Evolutionary conservation across 1,284 basidiomycete species (phyloP), one percentile per base, ranked within the genome.

Genomic region (Athelia psychrophila): DNA sequence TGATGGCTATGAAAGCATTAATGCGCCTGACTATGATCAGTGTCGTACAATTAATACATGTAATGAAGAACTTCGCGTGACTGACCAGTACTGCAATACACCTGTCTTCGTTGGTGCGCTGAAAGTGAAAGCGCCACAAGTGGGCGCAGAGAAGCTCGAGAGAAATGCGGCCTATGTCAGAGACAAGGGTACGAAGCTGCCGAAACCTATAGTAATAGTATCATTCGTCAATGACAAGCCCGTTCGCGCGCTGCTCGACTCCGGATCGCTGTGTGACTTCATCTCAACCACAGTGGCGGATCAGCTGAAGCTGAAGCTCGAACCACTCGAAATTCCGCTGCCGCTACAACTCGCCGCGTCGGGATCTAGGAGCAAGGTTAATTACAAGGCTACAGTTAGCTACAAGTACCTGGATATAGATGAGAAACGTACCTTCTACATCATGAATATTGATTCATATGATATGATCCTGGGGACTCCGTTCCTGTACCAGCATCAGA

Each of bases 201-300:
- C 55, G 8, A 48, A 25, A 30, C 53, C 55, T 18, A 46, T 49
- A 2, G 33, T 52, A 2, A 44, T 56, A 10, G 44, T 51, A 2
- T 47, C 52, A 1, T n/a, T 32, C 2, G 42, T 56, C 3, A 54
- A 54, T 44, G 50, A 44, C 9, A 27, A 52, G 20, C 50, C 55
- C 12, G 35, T 36, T n/a, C 12, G 53, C 19, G 55, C 55, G 5
- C 32, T 56, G 16, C 15, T 56, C 1, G 50, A 56, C 47, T 49
- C 50, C 18, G 53, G 55, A 13, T 56, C 55, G 3, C 27, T 52
- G 20, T 48, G 53, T 1, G 53, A 56, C 24, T 56, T 56, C 35
- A 44, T 52, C 3, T 56, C 55, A 5, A 47, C 49, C 3, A 51
- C 44, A 6, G 15, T 51, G 6, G 49, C 42, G 4, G 49, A 51